Base-by-base conservation (phyloP, 2,329 filamentous ascomycete genomes). In the Lasiodiplodia sp. region DNA sequence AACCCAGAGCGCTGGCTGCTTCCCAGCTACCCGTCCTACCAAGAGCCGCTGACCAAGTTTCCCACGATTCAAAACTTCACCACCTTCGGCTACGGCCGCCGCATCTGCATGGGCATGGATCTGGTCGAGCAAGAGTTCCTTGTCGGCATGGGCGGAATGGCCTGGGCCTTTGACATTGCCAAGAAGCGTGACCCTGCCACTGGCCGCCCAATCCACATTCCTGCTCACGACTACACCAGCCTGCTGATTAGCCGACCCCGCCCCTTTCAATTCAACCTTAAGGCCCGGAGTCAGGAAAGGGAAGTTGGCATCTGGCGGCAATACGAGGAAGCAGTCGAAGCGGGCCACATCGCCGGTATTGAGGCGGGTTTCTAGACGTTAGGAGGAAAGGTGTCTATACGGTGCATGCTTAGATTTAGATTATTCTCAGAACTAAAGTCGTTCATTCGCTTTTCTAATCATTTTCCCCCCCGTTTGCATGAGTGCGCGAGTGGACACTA, bases 1-100 rank as follows among this genome's bases (percentile, higher is more conserved):
- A 40, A 66, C 63, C 52, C 63, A 7, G 86, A 87, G 69, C 84
- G 88, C 40, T 90, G 85, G 79, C 82, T 90, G 5, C 47, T 68
- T 28, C 69, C 71, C 11, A 28, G 49, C 11, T 73, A 66, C 6
- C 71, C 72, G 1, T 70, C 71, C 3, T 73, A 71, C 63, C 49
- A 57, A 21, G 69, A 70, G 34, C 72, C 72, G 1, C 21, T 73
- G 2, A 69, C 66, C 0, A 56, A 67, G 23, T 71, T 68, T 23
- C 72, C 71, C 1, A 71, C 66, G 25, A 62, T 69, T 6, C 66
- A 68, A 25, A 68, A 69, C 8, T 72, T 66, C 55, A 60, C 71
- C 18, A 47, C 66, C 3, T 86, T 86, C 63, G 85, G 83, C 0
- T 87, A 85, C 71, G 86, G 86, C 0, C 78, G 84, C 2, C 78